Evolutionary conservation across 106 monocot species (phyloP).

Genomic region (Allium cepa): DNA sequence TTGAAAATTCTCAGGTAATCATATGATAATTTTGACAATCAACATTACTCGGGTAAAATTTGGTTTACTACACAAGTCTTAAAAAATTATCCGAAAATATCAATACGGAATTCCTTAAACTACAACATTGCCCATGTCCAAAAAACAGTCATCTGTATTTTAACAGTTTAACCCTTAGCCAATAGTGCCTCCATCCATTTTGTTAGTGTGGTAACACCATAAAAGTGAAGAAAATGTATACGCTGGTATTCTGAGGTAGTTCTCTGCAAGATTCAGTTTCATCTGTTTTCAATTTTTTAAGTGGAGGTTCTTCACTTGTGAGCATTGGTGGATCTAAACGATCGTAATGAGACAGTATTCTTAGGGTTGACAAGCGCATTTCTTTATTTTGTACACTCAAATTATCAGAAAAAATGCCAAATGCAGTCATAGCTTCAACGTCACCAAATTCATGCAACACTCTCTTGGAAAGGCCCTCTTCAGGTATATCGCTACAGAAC

Average conservation of each 20-base stretch:
- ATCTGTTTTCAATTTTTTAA: constrained; percentile 60
- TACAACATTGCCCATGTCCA: too few species aligned
- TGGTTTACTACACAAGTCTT: too few species aligned
- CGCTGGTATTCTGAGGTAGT: constrained; percentile 38
- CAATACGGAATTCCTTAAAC: too few species aligned
- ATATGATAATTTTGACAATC: too few species aligned
- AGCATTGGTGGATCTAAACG: constrained; percentile 14
- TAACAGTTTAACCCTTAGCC: too few species aligned
- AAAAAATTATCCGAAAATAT: too few species aligned
- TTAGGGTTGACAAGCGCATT: constrained; percentile 67
- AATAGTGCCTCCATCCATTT: too few species aligned
- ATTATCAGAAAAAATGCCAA: constrained; percentile 49
- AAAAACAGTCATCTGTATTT: too few species aligned
- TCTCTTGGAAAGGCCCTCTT: too few species aligned
- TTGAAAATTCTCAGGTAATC: too few species aligned
- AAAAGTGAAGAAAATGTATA: constrained; percentile 15
- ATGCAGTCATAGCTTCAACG: constrained; percentile 15
- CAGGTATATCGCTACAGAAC: too few species aligned
- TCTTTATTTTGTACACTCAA: constrained; percentile 52
- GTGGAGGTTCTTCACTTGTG: constrained; percentile 39
- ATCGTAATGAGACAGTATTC: constrained; percentile 70
- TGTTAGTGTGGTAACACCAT: background rate
- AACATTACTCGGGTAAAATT: too few species aligned
- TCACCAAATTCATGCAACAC: constrained; percentile 16
- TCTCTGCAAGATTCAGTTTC: constrained; percentile 23